A percentile compares a stretch with the other conserved stretches of the same genome.
These are phyloP conservation scores for Neonectria faginata DNA, from an alignment of 2,329 filamentous ascomycete species.

Conservation along the genomic window DNA sequence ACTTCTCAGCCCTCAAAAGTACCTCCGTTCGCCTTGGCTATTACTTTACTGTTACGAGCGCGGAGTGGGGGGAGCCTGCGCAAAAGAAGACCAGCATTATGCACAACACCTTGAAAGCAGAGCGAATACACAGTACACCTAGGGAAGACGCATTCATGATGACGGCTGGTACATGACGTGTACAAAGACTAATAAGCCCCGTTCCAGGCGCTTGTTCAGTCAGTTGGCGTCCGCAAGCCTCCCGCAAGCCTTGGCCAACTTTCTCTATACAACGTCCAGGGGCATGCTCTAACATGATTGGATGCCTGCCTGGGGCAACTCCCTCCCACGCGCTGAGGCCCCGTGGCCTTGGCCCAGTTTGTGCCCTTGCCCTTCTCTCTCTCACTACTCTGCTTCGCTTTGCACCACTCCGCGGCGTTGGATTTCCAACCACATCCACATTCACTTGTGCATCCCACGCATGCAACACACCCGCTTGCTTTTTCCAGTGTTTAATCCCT, in stretches of 20 bases:
- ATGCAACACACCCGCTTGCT: conserved; percentile 5
- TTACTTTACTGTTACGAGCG: not conserved
- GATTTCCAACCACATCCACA: conserved; percentile 8
- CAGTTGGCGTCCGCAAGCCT: conserved; percentile 12
- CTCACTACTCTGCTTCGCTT: not conserved
- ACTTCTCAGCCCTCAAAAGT: conserved; percentile 11
- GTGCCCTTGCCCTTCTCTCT: not conserved
- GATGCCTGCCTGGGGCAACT: not conserved
- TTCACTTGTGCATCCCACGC: not conserved
- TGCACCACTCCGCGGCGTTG: not conserved
- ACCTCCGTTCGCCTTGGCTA: not conserved
- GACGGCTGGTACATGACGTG: not conserved
- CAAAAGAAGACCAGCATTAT: not conserved
- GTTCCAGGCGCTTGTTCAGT: conserved; percentile 16
- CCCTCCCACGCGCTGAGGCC: conserved; percentile 2
- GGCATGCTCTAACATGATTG: conserved; percentile 3
- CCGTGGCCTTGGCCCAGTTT: not conserved
- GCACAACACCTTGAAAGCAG: not conserved
- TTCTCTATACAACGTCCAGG: not conserved
- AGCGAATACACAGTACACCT: too few species aligned
- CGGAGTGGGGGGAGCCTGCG: not conserved
- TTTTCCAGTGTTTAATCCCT: conserved; percentile 7
- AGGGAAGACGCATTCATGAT: not conserved
- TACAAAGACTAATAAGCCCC: conserved; percentile 10
- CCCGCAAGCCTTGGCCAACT: conserved; percentile 21